Evolutionary conservation across 2,329 filamentous ascomycete genomes (phyloP), one percentile per base, ranked within the genome.

Genomic region (Penicillium sp.): DNA sequence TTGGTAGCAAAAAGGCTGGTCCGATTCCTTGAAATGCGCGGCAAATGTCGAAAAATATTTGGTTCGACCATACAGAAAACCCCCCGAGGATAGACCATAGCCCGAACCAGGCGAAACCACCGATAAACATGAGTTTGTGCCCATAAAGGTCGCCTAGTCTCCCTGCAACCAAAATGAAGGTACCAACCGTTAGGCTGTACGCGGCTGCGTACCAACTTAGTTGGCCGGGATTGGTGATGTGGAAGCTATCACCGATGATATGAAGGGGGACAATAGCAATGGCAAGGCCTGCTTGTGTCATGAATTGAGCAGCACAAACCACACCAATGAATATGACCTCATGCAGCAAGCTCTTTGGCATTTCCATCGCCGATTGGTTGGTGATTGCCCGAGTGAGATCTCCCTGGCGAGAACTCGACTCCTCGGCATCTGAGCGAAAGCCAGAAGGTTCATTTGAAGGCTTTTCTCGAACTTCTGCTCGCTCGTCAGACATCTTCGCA

Each of bases 1-100:
- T 89, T 1, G 87, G 87, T 25, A 89, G 73, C 6, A 81, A 73
- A n/a, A 89, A 73, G 0, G 85, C 84, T 0, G 85, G 83, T 0
- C 87, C 87, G 5, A 76, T 72, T 1, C 73, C 83, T 56, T 86
- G 83, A 2, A 85, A 68, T 0, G 79, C 81, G 6, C 84, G 76
- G 19, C 77, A 77, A 35, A 78, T 73, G 59, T 81, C 73, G 61
- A 84, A 83, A n/a, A 81, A 73, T 0, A 75, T 69, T 6, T 76
- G 81, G 59, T 54, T 65, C 3, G 63, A 65, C 58, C 65, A 73
- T 36, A 73, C 70, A 33, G 63, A 64, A 37, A 75, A 67, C 0
- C 73, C 73, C 1, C 64, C 70, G n/a, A 75, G 56, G 5, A 75
- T 48, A 3, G 73, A 75, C 72, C 71, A 74, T 3, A 74, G 12